phyloP scores from a whole-genome alignment of 2,329 filamentous ascomycete species.

The Cladosporium sp. region DNA sequence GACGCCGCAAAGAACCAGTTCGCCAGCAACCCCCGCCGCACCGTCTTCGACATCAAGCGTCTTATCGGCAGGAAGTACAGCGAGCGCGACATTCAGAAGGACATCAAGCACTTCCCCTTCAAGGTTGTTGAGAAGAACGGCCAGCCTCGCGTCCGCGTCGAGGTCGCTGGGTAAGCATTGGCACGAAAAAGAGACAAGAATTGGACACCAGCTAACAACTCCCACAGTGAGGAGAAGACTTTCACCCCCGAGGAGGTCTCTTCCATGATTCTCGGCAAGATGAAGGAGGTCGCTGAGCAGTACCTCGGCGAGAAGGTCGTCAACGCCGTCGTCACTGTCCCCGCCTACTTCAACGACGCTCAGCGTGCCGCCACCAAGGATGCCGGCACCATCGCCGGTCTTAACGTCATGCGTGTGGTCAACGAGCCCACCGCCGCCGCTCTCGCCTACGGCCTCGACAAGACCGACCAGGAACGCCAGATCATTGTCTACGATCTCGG shows the following conservation, averaged over 20 bases:
- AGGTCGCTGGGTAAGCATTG: slow-evolving; percentile 57
- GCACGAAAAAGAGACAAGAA: slow-evolving; percentile 7
- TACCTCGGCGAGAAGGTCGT: slow-evolving; percentile 88
- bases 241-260: slow-evolving; percentile 82
- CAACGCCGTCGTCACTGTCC: slow-evolving; percentile 96
- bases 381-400: slow-evolving; percentile 90
- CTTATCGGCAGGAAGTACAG: slow-evolving; percentile 55
- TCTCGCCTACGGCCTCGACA: slow-evolving; percentile 93
- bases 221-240: slow-evolving; percentile 56
- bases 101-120: slow-evolving; percentile 99
- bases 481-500: slow-evolving; percentile 97
- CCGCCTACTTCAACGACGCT: slow-evolving; percentile 98
- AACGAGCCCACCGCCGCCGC: slow-evolving; percentile 97
- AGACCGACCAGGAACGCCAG: slow-evolving; percentile 81
- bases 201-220: slow-evolving; percentile 21
- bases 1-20: slow-evolving; percentile 96
- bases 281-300: slow-evolving; percentile 95
- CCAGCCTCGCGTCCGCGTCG: slow-evolving; percentile 82
- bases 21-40: slow-evolving; percentile 53
- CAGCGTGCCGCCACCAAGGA: slow-evolving; percentile 99
- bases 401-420: slow-evolving; percentile 96
- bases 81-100: slow-evolving; percentile 79
- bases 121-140: slow-evolving; percentile 85
- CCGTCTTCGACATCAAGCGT: slow-evolving; percentile 54
- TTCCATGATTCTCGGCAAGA: slow-evolving; percentile 80